Evolutionary conservation across 495 filamentous ascomycete genomes (phyloP).

Genomic region (Neurospora terricola): DNA sequence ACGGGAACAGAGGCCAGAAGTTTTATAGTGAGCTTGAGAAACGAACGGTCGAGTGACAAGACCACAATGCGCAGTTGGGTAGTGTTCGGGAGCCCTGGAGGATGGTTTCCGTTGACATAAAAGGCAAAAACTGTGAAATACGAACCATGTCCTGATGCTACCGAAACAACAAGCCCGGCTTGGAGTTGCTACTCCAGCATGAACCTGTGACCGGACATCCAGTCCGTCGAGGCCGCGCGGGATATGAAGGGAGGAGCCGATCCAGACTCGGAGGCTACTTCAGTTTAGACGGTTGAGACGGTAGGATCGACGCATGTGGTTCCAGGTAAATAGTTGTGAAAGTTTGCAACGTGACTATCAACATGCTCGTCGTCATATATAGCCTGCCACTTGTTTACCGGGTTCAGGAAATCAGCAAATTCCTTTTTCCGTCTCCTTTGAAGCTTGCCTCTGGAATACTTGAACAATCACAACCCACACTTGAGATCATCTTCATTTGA

Average conservation of each 20-base stretch:
- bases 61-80: not conserved
- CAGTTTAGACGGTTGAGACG: not conserved
- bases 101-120: constrained; percentile 11
- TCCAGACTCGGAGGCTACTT: not conserved
- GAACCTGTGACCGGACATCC: not conserved
- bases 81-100: not conserved
- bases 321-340: not conserved
- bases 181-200: not conserved
- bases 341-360: not conserved
- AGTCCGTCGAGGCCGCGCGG: constrained; percentile 2
- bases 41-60: not conserved
- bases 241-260: constrained; percentile 3
- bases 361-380: not conserved
- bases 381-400: not conserved
- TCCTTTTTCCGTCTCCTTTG: not conserved
- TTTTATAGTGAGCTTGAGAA: constrained; percentile 1
- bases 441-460: not conserved
- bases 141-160: not conserved
- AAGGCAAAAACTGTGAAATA: constrained; percentile 13
- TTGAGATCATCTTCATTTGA: not conserved
- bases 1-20: not conserved
- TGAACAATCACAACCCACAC: not conserved
- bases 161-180: not conserved
- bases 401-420: not conserved
- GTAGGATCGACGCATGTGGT: not conserved